phyloP scores from a whole-genome alignment of 1,139 yeast genomes.

The Pichia sp. region DNA sequence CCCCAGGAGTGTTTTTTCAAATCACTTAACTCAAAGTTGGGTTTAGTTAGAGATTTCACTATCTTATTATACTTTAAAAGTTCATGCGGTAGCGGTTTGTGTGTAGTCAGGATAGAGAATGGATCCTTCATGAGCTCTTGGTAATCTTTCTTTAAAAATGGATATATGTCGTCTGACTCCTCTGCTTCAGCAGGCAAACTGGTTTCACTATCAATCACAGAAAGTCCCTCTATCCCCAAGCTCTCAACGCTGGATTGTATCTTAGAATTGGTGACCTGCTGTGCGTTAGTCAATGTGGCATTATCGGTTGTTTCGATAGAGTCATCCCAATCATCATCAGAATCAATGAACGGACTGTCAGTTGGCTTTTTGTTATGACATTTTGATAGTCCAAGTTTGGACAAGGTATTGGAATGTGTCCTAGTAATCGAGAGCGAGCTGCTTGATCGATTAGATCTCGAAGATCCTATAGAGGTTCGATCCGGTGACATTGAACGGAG shows the following conservation, averaged over 20 bases:
- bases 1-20: slow-evolving; percentile 85
- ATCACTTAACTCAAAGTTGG: slow-evolving; percentile 58
- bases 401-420: slow-evolving; percentile 9
- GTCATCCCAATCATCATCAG: slow-evolving; percentile 14
- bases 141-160: slow-evolving; percentile 23
- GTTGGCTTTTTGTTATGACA: not conserved
- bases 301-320: slow-evolving; percentile 1
- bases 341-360: slow-evolving; percentile 11
- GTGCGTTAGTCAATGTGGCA: not conserved
- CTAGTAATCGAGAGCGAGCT: slow-evolving; percentile 10
- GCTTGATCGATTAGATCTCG: slow-evolving; percentile 5
- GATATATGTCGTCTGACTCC: slow-evolving; percentile 15
- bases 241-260: not conserved
- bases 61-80: slow-evolving; percentile 60
- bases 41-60: slow-evolving; percentile 52
- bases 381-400: slow-evolving; percentile 5
- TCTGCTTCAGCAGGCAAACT: slow-evolving; percentile 1
- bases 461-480: slow-evolving; percentile 8
- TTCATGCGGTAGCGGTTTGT: slow-evolving; percentile 28
- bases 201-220: not conserved
- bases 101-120: slow-evolving; percentile 34
- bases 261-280: too few species aligned
- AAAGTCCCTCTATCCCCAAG: not conserved
- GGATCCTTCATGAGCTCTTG: slow-evolving; percentile 29
- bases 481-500: slow-evolving; percentile 10